These are phyloP conservation scores for Trametes villosa DNA, from an alignment of 768 basidiomycete genomes.

Conservation along the genomic window DNA sequence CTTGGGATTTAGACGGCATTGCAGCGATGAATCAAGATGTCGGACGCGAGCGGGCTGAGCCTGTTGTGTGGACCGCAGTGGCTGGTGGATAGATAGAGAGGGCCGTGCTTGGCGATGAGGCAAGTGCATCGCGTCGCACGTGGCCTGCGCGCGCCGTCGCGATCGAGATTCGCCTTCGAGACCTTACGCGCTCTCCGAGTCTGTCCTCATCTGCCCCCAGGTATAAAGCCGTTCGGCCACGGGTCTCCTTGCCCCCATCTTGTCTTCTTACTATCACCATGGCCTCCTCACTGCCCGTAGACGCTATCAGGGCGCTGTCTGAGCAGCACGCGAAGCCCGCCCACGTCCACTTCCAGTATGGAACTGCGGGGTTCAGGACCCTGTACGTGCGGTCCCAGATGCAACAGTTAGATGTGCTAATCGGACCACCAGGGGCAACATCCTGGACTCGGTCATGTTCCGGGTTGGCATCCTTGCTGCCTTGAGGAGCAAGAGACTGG, in stretches of 20 bases:
- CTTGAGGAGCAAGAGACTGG: constrained; percentile 88
- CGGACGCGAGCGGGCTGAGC: background rate
- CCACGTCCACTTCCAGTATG: constrained; percentile 78
- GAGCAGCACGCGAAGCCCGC: constrained; percentile 75
- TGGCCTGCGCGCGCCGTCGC: constrained; percentile 20
- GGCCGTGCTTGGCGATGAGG: constrained; percentile 7
- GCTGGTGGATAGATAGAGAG: background rate
- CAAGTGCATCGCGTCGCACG: constrained; percentile 20
- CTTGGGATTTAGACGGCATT: constrained; percentile 80
- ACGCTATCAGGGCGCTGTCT: constrained; percentile 52
- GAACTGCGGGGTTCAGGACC: constrained; percentile 94
- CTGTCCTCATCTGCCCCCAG: background rate
- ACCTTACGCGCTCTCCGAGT: constrained; percentile 17
- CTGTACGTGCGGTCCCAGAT: constrained; percentile 54
- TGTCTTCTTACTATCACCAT: constrained; percentile 20
- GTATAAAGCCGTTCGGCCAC: constrained; percentile 6
- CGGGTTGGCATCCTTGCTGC: constrained; percentile 90
- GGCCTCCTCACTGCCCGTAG: constrained; percentile 36
- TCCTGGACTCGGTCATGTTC: constrained; percentile 91
- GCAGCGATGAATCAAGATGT: background rate
- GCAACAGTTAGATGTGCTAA: constrained; percentile 14
- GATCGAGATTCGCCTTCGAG: constrained; percentile 20
- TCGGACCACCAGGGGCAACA: constrained; percentile 53
- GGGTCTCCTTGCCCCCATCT: background rate
- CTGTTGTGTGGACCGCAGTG: background rate